A percentile compares a stretch with the other conserved stretches of the same genome.
phyloP scores from a whole-genome alignment of 768 basidiomycete genomes.

The Sutorius australiensis region DNA sequence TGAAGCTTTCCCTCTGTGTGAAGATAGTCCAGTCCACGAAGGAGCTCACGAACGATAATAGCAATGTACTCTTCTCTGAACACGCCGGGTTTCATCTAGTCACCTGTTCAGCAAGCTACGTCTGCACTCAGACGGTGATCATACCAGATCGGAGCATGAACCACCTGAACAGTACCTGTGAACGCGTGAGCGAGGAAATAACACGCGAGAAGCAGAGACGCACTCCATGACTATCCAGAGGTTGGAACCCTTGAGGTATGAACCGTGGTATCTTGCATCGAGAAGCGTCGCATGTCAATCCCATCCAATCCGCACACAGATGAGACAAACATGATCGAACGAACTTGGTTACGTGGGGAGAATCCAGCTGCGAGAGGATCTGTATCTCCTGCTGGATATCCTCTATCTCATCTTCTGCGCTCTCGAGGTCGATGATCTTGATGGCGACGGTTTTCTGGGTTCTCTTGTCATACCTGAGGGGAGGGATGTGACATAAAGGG shows the following conservation, averaged over 20 bases:
- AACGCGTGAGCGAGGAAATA: conserved; percentile 8
- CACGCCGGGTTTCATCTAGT: conserved; percentile 95
- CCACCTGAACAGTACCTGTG: conserved; percentile 93
- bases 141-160: conserved; percentile 93
- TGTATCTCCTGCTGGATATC: conserved; percentile 99
- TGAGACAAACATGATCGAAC: conserved; percentile 33
- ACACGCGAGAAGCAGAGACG: conserved; percentile 28
- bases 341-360: conserved; percentile 92
- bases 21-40: conserved; percentile 91
- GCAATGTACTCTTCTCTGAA: conserved; percentile 99
- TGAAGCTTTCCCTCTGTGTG: conserved; percentile 96
- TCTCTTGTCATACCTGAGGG: conserved; percentile 78
- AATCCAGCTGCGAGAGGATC: conserved; percentile 94
- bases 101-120: conserved; percentile 7
- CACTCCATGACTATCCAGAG: conserved; percentile 99
- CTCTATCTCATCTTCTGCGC: conserved; percentile 99
- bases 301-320: conserved; percentile 29
- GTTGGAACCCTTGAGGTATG: conserved; percentile 90
- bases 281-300: conserved; percentile 30
- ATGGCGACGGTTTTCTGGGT: conserved; percentile 97
- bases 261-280: conserved; percentile 81
- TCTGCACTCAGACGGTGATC: conserved; percentile 23
- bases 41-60: conserved; percentile 89
- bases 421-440: conserved; percentile 99
- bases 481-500: background rate